A percentile compares a stretch with the other conserved stretches of the same genome.
phyloP scores from a whole-genome alignment of 805 yeast genomes.

The Saccharomycopsis babjevae region DNA sequence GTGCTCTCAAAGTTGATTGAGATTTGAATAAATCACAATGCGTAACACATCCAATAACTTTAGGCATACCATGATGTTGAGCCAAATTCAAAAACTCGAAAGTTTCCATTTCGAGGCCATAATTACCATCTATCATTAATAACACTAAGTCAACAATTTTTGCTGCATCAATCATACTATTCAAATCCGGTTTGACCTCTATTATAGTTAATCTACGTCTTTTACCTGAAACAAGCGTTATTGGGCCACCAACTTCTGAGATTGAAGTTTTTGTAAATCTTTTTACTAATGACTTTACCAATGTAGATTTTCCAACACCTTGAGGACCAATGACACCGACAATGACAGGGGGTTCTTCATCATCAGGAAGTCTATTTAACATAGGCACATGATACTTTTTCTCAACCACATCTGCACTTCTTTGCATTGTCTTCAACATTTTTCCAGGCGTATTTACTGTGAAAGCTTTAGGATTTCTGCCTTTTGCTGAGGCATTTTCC shows the following conservation, averaged over 20 bases:
- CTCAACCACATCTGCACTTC: constrained; percentile 76
- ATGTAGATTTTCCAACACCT: constrained; percentile 94
- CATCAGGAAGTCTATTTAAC: constrained; percentile 96
- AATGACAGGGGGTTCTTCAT: constrained; percentile 93
- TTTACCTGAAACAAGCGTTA: constrained; percentile 93
- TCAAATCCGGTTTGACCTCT: constrained; percentile 86
- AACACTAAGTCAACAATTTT: constrained; percentile 90
- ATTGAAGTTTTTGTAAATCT: constrained; percentile 80
- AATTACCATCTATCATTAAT: constrained; percentile 88
- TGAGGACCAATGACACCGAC: constrained; percentile 98
- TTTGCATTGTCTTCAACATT: constrained; percentile 69
- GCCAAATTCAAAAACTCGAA: constrained; percentile 96
- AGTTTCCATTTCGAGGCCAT: constrained; percentile 98
- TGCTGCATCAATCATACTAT: constrained; percentile 93
- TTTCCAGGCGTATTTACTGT: constrained; percentile 80
- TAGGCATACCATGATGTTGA: constrained; percentile 98
- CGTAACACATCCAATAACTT: constrained; percentile 89
- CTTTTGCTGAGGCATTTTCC: constrained; percentile 35
- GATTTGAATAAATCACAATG: constrained; percentile 90
- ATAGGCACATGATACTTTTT: constrained; percentile 89
- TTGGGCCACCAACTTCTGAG: constrained; percentile 86
- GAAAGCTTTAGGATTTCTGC: constrained; percentile 75
- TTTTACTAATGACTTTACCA: constrained; percentile 80
- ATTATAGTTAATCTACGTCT: constrained; percentile 85
- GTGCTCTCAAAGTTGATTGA: constrained; percentile 78